Evolutionary conservation across 2,329 filamentous ascomycete genomes (phyloP).

Genomic region (Diaporthe citrichinensis): DNA sequence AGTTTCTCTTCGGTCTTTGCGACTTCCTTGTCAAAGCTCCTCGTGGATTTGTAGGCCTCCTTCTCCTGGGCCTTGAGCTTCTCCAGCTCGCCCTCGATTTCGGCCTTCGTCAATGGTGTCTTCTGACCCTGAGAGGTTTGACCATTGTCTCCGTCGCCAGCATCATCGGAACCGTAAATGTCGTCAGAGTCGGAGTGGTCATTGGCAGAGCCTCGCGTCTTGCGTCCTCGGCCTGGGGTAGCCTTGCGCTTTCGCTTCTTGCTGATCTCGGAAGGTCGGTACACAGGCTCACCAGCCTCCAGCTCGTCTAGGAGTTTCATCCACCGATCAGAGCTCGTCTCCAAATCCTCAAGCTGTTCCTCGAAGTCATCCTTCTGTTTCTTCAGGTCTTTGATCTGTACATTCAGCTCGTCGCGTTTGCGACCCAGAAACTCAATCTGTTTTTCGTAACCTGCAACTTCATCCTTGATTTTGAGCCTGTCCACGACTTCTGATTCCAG

Average conservation of each 20-base stretch:
- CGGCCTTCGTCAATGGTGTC: neutral
- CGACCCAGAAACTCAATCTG: neutral
- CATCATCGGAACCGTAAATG: neutral
- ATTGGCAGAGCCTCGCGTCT: slow-evolving; percentile 1
- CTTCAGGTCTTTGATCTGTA: slow-evolving; percentile 39
- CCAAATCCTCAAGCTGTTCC: neutral
- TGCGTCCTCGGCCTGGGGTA: neutral
- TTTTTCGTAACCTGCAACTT: neutral
- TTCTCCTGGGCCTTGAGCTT: slow-evolving; percentile 12
- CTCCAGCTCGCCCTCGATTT: neutral
- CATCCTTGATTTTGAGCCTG: slow-evolving; percentile 46
- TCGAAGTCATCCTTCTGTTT: neutral
- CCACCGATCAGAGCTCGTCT: too few relatives aligned
- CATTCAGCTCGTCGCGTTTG: slow-evolving; percentile 46
- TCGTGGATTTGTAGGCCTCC: neutral
- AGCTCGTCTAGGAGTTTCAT: too few relatives aligned
- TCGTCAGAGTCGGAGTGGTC: neutral
- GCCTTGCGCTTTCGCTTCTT: slow-evolving; percentile 33
- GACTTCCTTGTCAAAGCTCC: neutral
- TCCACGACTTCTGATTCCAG: slow-evolving; percentile 53
- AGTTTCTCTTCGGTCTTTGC: slow-evolving; percentile 51
- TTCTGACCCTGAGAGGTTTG: neutral
- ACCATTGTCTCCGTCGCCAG: neutral
- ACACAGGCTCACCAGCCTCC: too few relatives aligned
- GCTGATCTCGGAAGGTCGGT: neutral